Evolutionary conservation across 192 early-diverging fungal species (phyloP).

Genomic region (Linnemannia exigua): DNA sequence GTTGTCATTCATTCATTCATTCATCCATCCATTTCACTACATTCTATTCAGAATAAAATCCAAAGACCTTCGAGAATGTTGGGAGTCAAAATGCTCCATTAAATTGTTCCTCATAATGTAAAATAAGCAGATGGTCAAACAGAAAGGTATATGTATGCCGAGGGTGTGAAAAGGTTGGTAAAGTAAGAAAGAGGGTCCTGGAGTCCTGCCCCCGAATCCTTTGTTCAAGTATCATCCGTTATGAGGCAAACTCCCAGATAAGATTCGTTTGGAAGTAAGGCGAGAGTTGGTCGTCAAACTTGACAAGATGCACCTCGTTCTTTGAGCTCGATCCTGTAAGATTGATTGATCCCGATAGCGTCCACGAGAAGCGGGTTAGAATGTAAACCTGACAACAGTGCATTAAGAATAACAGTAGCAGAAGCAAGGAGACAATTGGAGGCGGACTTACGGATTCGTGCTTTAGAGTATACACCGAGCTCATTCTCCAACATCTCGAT

Average conservation of each 20-base stretch:
- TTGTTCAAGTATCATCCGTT: neutral
- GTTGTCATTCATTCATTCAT: neutral
- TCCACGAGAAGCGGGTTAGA: neutral
- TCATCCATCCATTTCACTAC: too few species aligned
- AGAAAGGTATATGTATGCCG: neutral
- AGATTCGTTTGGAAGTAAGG: slow-evolving; percentile 49
- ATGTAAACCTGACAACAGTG: neutral
- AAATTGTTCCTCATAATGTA: neutral
- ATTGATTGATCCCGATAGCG: neutral
- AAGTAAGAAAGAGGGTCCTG: neutral
- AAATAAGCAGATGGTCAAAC: neutral
- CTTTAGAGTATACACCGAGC: slow-evolving; percentile 42
- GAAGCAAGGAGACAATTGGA: neutral
- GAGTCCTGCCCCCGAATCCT: neutral
- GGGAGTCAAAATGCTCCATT: too few species aligned
- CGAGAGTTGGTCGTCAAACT: slow-evolving; percentile 44
- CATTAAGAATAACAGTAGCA: neutral
- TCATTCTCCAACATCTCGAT: slow-evolving; percentile 59
- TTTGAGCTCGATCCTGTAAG: slow-evolving; percentile 21
- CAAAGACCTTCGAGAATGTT: too few species aligned
- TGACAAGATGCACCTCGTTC: slow-evolving; percentile 45
- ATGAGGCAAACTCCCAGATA: slow-evolving; percentile 56
- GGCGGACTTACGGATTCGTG: slow-evolving; percentile 49
- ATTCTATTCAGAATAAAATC: too few species aligned
- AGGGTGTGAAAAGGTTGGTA: neutral